Conservation (phyloP, 768 basidiomycete genomes). For the Trametes cinnabarina region DNA sequence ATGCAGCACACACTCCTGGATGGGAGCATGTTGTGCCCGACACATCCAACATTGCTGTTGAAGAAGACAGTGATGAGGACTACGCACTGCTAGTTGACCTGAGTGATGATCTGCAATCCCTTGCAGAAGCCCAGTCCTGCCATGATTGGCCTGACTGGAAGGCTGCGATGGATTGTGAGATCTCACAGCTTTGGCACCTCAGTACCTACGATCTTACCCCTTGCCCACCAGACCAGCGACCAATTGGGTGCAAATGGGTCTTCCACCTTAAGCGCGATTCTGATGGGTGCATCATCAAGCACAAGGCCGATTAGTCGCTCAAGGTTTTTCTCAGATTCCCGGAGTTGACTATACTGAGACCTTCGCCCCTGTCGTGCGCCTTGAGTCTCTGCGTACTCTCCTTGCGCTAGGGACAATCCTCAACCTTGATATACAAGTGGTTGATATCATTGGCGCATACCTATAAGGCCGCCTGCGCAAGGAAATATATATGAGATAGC, state of each 20-base stretch:
- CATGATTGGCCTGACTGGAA: constrained; percentile 14
- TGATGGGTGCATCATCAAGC: no score
- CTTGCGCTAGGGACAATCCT: no score
- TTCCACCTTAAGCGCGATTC: neutral
- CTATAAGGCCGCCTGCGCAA: no score
- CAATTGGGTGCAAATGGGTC: neutral
- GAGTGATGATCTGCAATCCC: neutral
- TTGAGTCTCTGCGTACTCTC: no score
- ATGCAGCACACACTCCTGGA: neutral
- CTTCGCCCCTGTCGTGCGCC: no score
- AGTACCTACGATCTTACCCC: neutral
- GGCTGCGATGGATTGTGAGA: constrained; percentile 12
- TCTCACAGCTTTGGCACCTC: neutral
- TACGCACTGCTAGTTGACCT: neutral
- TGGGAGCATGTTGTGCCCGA: neutral
- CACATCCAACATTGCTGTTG: neutral
- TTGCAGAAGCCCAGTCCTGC: neutral
- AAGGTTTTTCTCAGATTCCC: no score
- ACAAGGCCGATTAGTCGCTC: no score
- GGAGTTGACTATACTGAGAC: no score
- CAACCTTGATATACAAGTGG: no score
- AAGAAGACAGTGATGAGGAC: neutral
- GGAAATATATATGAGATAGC: no score
- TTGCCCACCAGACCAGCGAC: no score
- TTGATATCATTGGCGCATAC: no score